These are phyloP conservation scores for Erodium moschatum DNA, from an alignment of 441 rosid species.

Conservation along the genomic window DNA sequence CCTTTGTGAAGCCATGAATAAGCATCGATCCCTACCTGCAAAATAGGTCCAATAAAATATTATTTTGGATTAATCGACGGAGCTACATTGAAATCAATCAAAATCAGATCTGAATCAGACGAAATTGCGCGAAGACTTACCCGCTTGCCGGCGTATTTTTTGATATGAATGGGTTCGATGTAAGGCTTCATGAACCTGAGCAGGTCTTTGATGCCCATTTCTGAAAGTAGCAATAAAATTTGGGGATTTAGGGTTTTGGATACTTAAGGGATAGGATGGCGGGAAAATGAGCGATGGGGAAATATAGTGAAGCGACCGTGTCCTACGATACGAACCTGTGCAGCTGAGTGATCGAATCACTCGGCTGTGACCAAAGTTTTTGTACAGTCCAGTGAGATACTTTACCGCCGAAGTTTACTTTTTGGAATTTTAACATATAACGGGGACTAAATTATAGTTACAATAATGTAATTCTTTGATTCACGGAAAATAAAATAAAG, in stretches of 20 bases:
- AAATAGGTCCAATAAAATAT: background rate
- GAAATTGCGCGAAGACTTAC: conserved; percentile 24
- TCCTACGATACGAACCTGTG: background rate
- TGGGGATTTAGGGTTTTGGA: background rate
- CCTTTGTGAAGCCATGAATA: conserved; percentile 93
- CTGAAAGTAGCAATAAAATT: background rate
- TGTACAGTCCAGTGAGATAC: too few species aligned
- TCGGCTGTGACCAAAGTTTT: background rate
- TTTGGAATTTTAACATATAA: too few species aligned
- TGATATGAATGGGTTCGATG: conserved; percentile 57
- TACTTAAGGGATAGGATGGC: background rate
- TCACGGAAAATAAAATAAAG: too few species aligned
- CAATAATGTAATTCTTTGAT: too few species aligned
- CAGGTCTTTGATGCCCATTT: conserved; percentile 78
- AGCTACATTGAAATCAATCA: background rate
- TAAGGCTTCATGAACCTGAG: conserved; percentile 81
- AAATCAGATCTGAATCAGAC: background rate
- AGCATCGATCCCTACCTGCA: conserved; percentile 88
- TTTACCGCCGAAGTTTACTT: too few species aligned
- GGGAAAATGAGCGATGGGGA: background rate
- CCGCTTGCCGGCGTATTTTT: conserved; percentile 64
- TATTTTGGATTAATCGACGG: background rate
- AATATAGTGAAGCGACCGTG: background rate
- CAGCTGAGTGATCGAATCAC: background rate
- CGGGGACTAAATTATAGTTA: too few species aligned